Evolutionary conservation across 106 monocot species (phyloP).

Genomic region (Xerophyta viscosa): DNA sequence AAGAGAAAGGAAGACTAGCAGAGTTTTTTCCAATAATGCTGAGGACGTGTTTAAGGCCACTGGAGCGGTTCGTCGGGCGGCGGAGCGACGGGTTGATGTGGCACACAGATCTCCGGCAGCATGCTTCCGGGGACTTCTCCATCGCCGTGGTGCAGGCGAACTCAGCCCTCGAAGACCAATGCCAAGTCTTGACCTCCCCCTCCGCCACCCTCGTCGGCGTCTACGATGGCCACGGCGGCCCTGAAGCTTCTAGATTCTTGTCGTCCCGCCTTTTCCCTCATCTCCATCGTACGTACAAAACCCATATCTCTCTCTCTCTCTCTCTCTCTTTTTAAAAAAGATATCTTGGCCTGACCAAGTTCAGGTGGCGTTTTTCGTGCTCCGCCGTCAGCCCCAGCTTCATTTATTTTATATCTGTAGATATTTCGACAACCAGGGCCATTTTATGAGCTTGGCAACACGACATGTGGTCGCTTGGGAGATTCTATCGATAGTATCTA

Average conservation of each 20-base stretch:
- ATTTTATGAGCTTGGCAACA: no score
- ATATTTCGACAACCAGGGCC: no score
- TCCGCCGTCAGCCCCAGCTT: no score
- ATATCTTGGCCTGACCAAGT: no score
- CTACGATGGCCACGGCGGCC: conserved; percentile 51
- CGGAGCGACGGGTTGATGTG: conserved; percentile 24
- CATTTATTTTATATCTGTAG: no score
- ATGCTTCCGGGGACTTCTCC: conserved; percentile 44
- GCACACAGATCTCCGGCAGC: conserved; percentile 30
- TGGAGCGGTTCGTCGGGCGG: conserved; percentile 26
- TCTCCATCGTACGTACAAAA: conserved; percentile 20
- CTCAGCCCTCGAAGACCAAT: conserved; percentile 32
- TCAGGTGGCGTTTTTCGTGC: no score
- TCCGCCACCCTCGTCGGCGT: conserved; percentile 34
- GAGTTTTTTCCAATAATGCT: no score
- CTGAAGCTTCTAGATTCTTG: conserved; percentile 42
- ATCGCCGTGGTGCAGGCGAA: conserved; percentile 44
- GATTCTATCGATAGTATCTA: no score
- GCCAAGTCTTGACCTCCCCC: conserved; percentile 34
- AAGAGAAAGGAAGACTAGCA: no score
- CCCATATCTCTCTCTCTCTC: background rate
- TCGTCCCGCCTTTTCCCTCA: conserved; percentile 25
- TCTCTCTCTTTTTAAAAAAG: background rate
- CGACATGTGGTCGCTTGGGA: no score
- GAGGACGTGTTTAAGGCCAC: conserved; percentile 18